A percentile compares a stretch with the other conserved stretches of the same genome.
Evolutionary conservation across 352 stramenopile genomes (phyloP).

Genomic region (Globisporangium mamillatum): DNA sequence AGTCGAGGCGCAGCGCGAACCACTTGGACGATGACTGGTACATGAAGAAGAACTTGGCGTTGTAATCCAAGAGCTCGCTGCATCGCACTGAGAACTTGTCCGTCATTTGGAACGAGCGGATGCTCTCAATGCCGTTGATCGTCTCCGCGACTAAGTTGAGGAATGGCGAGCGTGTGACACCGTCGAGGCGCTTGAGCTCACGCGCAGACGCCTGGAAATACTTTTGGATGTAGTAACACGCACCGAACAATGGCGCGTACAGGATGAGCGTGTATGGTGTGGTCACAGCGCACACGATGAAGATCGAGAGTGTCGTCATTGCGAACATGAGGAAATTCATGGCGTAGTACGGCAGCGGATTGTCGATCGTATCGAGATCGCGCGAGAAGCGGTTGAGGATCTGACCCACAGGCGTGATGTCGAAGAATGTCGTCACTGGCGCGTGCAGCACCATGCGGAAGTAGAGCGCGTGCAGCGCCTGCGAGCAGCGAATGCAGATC

Average conservation of each 20-base stretch:
- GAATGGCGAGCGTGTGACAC: slow-evolving; percentile 79
- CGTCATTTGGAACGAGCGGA: slow-evolving; percentile 50
- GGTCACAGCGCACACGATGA: slow-evolving; percentile 43
- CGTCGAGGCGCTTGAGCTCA: slow-evolving; percentile 92
- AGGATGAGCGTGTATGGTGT: slow-evolving; percentile 57
- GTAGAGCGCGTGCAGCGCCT: slow-evolving; percentile 38
- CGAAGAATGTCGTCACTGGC: slow-evolving; percentile 18
- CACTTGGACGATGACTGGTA: slow-evolving; percentile 26
- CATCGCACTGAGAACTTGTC: slow-evolving; percentile 7
- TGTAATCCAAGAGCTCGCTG: slow-evolving; percentile 28
- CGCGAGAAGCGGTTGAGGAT: slow-evolving; percentile 31
- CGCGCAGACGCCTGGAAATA: slow-evolving; percentile 52
- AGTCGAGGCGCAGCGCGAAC: slow-evolving; percentile 41
- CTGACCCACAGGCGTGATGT: slow-evolving; percentile 14
- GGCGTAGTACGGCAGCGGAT: slow-evolving; percentile 44
- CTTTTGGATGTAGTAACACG: slow-evolving; percentile 56
- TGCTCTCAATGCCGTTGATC: slow-evolving; percentile 88
- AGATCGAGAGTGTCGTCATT: slow-evolving; percentile 19
- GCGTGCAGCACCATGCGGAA: slow-evolving; percentile 27
- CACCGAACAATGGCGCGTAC: slow-evolving; percentile 43
- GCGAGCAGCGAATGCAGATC: slow-evolving; percentile 42
- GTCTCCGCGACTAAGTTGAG: slow-evolving; percentile 90
- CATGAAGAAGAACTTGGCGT: slow-evolving; percentile 35
- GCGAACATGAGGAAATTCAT: slow-evolving; percentile 49
- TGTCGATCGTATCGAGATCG: slow-evolving; percentile 45